Base-by-base conservation (phyloP, 352 stramenopile genomes). In the Globisporangium alternatum region DNA sequence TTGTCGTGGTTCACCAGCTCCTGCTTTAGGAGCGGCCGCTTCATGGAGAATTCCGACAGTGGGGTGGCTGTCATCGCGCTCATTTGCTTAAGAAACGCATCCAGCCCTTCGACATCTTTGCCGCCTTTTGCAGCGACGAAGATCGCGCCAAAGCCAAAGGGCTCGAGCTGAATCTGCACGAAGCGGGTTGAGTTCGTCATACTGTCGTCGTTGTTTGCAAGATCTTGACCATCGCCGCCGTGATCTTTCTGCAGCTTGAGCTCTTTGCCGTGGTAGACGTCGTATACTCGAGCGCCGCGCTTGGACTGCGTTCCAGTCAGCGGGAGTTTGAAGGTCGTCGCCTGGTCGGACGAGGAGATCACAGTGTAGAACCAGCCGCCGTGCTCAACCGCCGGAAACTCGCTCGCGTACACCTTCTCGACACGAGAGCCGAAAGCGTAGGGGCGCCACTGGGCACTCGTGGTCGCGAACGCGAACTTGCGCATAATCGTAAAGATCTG, bases 401-500 rank as follows among this genome's bases (percentile, higher is more conserved):
- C 75, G 58, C 72, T 89, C 2, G 70, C 72, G 55, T 80, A 88
- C 22, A 91, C 54, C 44, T 76, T 58, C 17, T 65, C 62, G 10
- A 10, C 22, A 15, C 62, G 61, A 35, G 63, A 68, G 10, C 56
- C 63, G 15, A 71, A 70, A 1, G 64, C 75, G 56, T 81, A 90
- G 8, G 86, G 86, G 31, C 55, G 73, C 86, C 86, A 95, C 2
- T 60, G 13, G 0, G 65, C 62, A 17, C 72, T 88, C 1, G 69
- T 71, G 17, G 77, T 81, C 5, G 81, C 74, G 10, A 65, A 69
- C 2, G 76, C 52, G 45, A 95, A 93, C 21, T 76, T 56, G 30
- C 83, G 82, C 49, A 93, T 58, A 56, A 93, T 86, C 9, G 75
- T 56, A 45, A 91, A 91, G 61, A 76, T 78, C 2, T 83, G 75